These are phyloP conservation scores for Gnaphalium uliginosum DNA, from an alignment of 129 eudicot genomes.

Conservation along the genomic window DNA sequence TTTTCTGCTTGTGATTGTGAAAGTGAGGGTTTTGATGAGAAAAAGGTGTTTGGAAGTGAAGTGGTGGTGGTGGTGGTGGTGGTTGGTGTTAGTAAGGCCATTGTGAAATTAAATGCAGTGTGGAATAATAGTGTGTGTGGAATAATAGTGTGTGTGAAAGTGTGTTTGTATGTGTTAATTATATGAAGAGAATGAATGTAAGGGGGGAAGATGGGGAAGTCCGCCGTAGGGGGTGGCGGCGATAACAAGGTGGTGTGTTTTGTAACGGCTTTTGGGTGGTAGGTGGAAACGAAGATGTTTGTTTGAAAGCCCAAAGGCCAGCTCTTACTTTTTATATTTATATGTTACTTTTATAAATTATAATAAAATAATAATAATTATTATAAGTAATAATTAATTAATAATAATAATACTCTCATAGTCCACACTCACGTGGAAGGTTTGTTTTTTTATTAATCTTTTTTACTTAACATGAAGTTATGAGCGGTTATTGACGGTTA, in stretches of 20 bases:
- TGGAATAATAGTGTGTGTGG: background rate
- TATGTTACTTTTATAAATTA: too few relatives aligned
- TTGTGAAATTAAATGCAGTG: slow-evolving; percentile 29
- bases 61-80: slow-evolving; percentile 32
- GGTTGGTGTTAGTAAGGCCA: slow-evolving; percentile 46
- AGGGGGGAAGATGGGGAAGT: slow-evolving; percentile 19
- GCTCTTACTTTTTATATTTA: background rate
- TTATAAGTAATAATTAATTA: too few relatives aligned
- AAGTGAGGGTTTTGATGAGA: slow-evolving; percentile 56
- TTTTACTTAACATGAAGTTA: too few relatives aligned
- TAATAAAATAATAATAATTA: too few relatives aligned
- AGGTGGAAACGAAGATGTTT: slow-evolving; percentile 33
- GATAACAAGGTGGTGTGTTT: slow-evolving; percentile 23
- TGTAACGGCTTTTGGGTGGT: slow-evolving; percentile 29
- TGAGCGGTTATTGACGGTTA: too few relatives aligned
- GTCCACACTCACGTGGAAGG: too few relatives aligned
- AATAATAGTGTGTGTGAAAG: slow-evolving; percentile 1
- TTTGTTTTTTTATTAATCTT: too few relatives aligned
- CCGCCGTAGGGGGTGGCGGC: slow-evolving; percentile 35
- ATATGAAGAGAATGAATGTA: background rate
- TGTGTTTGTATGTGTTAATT: background rate
- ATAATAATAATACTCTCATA: too few relatives aligned
- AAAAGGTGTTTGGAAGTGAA: slow-evolving; percentile 48
- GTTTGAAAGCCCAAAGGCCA: slow-evolving; percentile 32
- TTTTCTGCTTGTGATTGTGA: slow-evolving; percentile 26